Percentiles rank a stretch among this genome's conserved stretches.
These are phyloP conservation scores for Conticribra weissflogii DNA, from an alignment of 108 stramenopile genomes.

Conservation along the genomic window DNA sequence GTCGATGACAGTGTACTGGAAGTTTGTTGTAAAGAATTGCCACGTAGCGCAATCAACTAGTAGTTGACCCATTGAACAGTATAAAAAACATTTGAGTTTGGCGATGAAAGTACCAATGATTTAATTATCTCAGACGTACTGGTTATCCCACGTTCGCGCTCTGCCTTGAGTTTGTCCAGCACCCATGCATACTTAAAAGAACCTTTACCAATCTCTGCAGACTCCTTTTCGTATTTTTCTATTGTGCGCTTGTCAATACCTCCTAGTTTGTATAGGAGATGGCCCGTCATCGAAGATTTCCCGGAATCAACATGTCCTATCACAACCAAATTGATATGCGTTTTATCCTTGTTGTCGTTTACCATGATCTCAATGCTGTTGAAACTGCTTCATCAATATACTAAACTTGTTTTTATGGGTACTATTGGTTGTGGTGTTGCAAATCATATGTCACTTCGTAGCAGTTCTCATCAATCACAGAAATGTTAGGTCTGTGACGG, in stretches of 20 bases:
- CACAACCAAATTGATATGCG: neutral
- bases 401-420: no score
- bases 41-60: constrained; percentile 90
- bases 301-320: constrained; percentile 55
- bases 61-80: neutral
- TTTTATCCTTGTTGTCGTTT: neutral
- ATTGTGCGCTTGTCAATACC: constrained; percentile 94
- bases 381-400: no score
- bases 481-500: neutral
- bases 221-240: constrained; percentile 97
- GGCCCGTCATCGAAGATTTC: constrained; percentile 96
- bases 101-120: no score
- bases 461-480: no score
- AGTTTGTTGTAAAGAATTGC: constrained; percentile 94
- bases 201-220: constrained; percentile 90
- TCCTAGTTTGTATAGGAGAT: constrained; percentile 91
- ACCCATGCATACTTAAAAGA: constrained; percentile 98
- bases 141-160: constrained; percentile 95
- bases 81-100: no score
- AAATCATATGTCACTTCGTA: neutral
- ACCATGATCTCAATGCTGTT: neutral
- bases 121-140: neutral
- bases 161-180: constrained; percentile 93
- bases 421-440: neutral
- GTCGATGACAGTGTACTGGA: constrained; percentile 92